Percentiles rank a stretch among this genome's conserved stretches.
phyloP scores from a whole-genome alignment of 495 filamentous ascomycete species.

The Talaromyces adpressus region DNA sequence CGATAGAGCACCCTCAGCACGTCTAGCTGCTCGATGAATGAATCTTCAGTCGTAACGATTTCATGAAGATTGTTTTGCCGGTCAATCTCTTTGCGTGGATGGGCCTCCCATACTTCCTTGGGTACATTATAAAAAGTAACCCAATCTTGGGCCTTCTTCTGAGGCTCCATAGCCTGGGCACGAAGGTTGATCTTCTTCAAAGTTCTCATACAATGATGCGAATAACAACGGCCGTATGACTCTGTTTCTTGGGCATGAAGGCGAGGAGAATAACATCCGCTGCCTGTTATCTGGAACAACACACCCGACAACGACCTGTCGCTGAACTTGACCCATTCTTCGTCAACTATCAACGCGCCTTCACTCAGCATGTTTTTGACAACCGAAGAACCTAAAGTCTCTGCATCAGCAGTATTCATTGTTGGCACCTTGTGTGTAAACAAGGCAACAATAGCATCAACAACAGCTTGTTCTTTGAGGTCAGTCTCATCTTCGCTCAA shows the following conservation, averaged over 20 bases:
- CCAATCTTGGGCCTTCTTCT: constrained; percentile 76
- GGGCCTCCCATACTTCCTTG: constrained; percentile 61
- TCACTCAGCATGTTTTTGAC: constrained; percentile 74
- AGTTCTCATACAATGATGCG: constrained; percentile 88
- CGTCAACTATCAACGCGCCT: constrained; percentile 75
- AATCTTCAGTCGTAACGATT: constrained; percentile 88
- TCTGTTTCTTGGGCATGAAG: constrained; percentile 68
- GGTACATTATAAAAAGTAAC: constrained; percentile 82
- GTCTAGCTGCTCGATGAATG: constrained; percentile 80
- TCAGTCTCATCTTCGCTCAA: constrained; percentile 82
- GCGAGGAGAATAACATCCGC: constrained; percentile 81
- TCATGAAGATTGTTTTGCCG: constrained; percentile 94
- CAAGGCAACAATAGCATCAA: constrained; percentile 79
- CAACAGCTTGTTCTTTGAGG: constrained; percentile 71
- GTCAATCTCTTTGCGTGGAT: constrained; percentile 80
- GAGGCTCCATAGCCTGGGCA: constrained; percentile 59
- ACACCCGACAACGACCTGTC: constrained; percentile 72
- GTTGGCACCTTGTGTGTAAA: constrained; percentile 97
- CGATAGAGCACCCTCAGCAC: constrained; percentile 80
- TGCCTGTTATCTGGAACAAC: constrained; percentile 86
- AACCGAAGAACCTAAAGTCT: constrained; percentile 72
- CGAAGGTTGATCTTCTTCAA: constrained; percentile 87
- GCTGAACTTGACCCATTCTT: constrained; percentile 97
- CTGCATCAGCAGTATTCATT: constrained; percentile 97
- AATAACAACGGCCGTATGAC: constrained; percentile 73